Evolutionary conservation across 495 filamentous ascomycete genomes (phyloP).

Genomic region (Glarea lozoyensis): DNA sequence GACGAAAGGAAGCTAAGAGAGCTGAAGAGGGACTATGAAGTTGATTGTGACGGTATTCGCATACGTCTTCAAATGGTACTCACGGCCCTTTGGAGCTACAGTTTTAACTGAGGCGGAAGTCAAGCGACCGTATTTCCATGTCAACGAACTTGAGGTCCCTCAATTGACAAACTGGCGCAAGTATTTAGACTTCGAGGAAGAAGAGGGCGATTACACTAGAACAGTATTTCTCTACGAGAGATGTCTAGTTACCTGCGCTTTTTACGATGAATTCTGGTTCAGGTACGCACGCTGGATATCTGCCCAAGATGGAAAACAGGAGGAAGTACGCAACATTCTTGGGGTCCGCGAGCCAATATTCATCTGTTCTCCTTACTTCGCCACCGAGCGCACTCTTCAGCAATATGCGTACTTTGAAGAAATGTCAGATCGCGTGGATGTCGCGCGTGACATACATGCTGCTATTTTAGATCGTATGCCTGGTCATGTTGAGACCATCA

Average conservation of each 20-base stretch:
- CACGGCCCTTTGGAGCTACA: too few species aligned
- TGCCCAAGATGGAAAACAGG: slow-evolving; percentile 68
- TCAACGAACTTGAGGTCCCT: slow-evolving; percentile 78
- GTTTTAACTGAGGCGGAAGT: slow-evolving; percentile 89
- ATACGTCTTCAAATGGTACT: too few species aligned
- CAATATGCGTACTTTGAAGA: slow-evolving; percentile 96
- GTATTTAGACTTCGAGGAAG: slow-evolving; percentile 97
- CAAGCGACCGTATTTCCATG: slow-evolving; percentile 95
- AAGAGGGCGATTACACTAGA: slow-evolving; percentile 65
- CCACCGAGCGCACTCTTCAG: slow-evolving; percentile 66
- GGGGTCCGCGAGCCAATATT: slow-evolving; percentile 76
- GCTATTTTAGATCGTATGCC: slow-evolving; percentile 60
- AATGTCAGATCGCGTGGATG: slow-evolving; percentile 60
- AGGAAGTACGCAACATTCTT: slow-evolving; percentile 91
- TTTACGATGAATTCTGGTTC: slow-evolving; percentile 97
- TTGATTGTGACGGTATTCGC: too few species aligned
- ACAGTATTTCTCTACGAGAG: slow-evolving; percentile 86
- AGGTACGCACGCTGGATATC: slow-evolving; percentile 97
- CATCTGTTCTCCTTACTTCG: slow-evolving; percentile 83
- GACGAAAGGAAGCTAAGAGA: too few species aligned
- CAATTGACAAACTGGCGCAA: slow-evolving; percentile 92
- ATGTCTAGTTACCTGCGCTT: slow-evolving; percentile 82
- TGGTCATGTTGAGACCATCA: slow-evolving; percentile 77
- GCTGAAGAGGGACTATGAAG: too few species aligned
- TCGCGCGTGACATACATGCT: slow-evolving; percentile 75